These are phyloP conservation scores for Vanderwaltozyma polyspora DNA, from an alignment of 805 yeast genomes.

Conservation along the genomic window DNA sequence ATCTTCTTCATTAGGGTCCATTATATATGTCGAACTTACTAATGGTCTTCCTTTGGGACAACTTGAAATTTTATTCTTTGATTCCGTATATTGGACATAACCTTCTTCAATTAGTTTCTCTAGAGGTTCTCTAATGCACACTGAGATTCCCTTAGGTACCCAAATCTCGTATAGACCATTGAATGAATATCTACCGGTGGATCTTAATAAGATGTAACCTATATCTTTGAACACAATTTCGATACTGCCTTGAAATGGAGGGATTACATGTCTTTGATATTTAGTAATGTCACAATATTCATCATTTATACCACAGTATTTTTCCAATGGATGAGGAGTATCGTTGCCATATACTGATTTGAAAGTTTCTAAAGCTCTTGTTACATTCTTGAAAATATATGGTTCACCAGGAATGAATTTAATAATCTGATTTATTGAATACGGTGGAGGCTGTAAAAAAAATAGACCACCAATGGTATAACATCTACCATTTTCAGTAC, in stretches of 20 bases:
- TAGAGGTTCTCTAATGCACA: conserved; percentile 44
- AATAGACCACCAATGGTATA: conserved; percentile 52
- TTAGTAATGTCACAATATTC: conserved; percentile 12
- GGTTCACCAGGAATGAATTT: conserved; percentile 34
- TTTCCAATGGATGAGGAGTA: conserved; percentile 19
- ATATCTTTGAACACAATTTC: conserved; percentile 55
- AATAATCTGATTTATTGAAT: conserved; percentile 37
- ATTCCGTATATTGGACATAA: conserved; percentile 28
- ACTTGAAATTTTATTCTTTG: conserved; percentile 18
- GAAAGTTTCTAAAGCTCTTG: conserved; percentile 26
- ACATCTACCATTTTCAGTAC: conserved; percentile 30
- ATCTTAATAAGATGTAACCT: conserved; percentile 51
- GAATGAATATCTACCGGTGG: conserved; percentile 39
- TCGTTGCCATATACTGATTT: conserved; percentile 5
- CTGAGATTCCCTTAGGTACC: conserved; percentile 46
- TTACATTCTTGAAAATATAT: conserved; percentile 25
- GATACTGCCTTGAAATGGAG: conserved; percentile 59
- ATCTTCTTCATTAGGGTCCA: conserved; percentile 15
- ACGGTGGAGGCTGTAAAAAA: conserved; percentile 43
- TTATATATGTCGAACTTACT: conserved; percentile 20
- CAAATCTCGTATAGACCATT: conserved; percentile 35
- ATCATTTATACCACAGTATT: conserved; percentile 22
- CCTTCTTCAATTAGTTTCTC: conserved; percentile 14
- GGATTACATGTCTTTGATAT: conserved; percentile 40
- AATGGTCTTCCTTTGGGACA: conserved; percentile 21